Evolutionary conservation across 768 basidiomycete species (phyloP).

Genomic region (Trichaptum fuscoviolaceum): DNA sequence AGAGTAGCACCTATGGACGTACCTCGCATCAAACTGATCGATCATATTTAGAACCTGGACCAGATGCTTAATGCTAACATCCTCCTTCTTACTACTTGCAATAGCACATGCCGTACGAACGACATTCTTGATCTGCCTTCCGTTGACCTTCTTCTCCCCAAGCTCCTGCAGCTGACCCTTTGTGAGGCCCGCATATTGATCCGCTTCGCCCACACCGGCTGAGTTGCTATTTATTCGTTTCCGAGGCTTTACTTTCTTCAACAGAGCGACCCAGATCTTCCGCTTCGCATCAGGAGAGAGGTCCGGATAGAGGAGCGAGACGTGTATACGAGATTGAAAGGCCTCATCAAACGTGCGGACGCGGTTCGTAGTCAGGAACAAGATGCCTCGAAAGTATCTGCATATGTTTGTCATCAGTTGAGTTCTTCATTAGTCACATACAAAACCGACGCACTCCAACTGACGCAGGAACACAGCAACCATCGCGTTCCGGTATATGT

Average conservation of each 20-base stretch:
- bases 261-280: slow-evolving; percentile 61
- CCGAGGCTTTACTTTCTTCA: slow-evolving; percentile 28
- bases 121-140: slow-evolving; percentile 66
- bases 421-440: not conserved
- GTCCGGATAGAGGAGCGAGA: slow-evolving; percentile 54
- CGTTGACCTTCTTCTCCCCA: slow-evolving; percentile 51
- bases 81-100: slow-evolving; percentile 43
- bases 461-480: slow-evolving; percentile 53
- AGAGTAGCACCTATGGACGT: not conserved
- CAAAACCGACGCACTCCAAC: slow-evolving; percentile 23
- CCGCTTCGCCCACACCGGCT: slow-evolving; percentile 2
- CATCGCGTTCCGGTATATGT: slow-evolving; percentile 65
- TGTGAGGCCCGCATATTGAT: slow-evolving; percentile 23
- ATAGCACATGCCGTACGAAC: slow-evolving; percentile 57
- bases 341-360: slow-evolving; percentile 34
- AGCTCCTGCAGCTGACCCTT: slow-evolving; percentile 40
- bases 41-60: slow-evolving; percentile 55
- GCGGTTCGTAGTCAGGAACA: slow-evolving; percentile 35
- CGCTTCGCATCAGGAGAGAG: slow-evolving; percentile 46
- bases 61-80: slow-evolving; percentile 45
- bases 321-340: slow-evolving; percentile 23
- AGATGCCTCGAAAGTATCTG: slow-evolving; percentile 29
- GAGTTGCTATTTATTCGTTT: slow-evolving; percentile 9
- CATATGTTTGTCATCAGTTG: slow-evolving; percentile 10
- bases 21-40: slow-evolving; percentile 41